phyloP scores from a whole-genome alignment of 345 rosid species.

The Erysimum cheiranthoides region DNA sequence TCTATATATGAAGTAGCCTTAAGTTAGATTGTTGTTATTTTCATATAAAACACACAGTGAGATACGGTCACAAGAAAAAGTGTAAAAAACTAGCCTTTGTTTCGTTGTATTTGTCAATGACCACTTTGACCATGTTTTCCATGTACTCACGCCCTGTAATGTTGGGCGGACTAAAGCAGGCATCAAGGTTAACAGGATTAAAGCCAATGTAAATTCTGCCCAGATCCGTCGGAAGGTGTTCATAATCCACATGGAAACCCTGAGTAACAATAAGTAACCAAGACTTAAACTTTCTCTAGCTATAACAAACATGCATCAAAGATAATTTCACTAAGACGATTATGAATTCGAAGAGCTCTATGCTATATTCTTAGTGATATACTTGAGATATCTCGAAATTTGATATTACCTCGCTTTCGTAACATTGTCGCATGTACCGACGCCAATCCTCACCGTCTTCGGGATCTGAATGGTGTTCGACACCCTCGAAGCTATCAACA shows the following conservation, averaged over 20 bases:
- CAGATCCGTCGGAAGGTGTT: not conserved
- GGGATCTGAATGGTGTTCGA: not conserved
- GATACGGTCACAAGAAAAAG: not conserved
- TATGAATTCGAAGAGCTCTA: too few species aligned
- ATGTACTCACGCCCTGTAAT: constrained; percentile 4
- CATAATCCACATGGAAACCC: not conserved
- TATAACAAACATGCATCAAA: too few species aligned
- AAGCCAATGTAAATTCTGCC: not conserved
- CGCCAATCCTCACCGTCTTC: not conserved
- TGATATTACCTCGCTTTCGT: constrained; percentile 6
- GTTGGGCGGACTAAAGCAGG: not conserved
- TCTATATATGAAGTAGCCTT: not conserved
- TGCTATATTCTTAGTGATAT: too few species aligned
- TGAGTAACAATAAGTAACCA: not conserved
- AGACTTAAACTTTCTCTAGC: not conserved
- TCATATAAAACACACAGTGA: not conserved
- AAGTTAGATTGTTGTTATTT: not conserved
- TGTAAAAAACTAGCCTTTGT: not conserved
- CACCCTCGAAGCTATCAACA: not conserved
- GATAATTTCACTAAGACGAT: too few species aligned
- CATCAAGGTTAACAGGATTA: not conserved
- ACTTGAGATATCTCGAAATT: too few species aligned
- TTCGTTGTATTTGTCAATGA: constrained; percentile 10
- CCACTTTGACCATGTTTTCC: constrained; percentile 1
- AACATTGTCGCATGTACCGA: not conserved